Conservation (phyloP, 2,329 filamentous ascomycete species). For the Sclerotinia nivalis region DNA sequence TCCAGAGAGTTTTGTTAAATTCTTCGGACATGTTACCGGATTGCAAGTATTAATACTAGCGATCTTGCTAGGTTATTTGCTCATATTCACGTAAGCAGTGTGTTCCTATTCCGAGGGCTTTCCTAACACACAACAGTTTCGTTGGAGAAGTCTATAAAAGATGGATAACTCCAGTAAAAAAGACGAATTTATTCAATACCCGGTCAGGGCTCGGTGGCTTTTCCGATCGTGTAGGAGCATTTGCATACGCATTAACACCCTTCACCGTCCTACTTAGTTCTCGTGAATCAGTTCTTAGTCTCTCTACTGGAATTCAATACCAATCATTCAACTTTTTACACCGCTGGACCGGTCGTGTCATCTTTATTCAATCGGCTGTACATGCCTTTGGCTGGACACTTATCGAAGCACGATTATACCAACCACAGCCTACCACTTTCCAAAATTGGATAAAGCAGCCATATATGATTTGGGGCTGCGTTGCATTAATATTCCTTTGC, state of each 20-base stretch:
- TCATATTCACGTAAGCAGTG: constrained; percentile 58
- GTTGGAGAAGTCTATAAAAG: constrained; percentile 66
- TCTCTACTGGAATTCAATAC: constrained; percentile 72
- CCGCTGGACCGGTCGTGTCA: constrained; percentile 73
- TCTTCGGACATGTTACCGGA: constrained; percentile 69
- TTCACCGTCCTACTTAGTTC: constrained; percentile 66
- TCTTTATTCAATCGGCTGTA: constrained; percentile 65
- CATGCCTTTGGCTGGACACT: constrained; percentile 73
- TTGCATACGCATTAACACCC: constrained; percentile 74
- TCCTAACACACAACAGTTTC: constrained; percentile 43
- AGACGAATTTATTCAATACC: constrained; percentile 58
- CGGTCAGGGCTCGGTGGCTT: constrained; percentile 67
- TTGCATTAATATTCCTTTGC: constrained; percentile 65
- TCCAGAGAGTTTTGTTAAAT: constrained; percentile 54
- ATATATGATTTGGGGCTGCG: constrained; percentile 71
- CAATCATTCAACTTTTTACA: constrained; percentile 78
- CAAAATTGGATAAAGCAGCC: constrained; percentile 58
- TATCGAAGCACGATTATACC: constrained; percentile 65
- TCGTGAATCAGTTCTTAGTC: constrained; percentile 68
- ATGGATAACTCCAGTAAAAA: constrained; percentile 70
- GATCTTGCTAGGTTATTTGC: constrained; percentile 60
- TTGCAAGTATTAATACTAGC: constrained; percentile 65
- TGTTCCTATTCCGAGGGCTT: background rate
- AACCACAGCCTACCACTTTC: constrained; percentile 65
- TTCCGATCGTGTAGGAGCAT: constrained; percentile 66